phyloP scores from a whole-genome alignment of 225 moss, liverwort and hornwort species.

The Climacium dendroides region DNA sequence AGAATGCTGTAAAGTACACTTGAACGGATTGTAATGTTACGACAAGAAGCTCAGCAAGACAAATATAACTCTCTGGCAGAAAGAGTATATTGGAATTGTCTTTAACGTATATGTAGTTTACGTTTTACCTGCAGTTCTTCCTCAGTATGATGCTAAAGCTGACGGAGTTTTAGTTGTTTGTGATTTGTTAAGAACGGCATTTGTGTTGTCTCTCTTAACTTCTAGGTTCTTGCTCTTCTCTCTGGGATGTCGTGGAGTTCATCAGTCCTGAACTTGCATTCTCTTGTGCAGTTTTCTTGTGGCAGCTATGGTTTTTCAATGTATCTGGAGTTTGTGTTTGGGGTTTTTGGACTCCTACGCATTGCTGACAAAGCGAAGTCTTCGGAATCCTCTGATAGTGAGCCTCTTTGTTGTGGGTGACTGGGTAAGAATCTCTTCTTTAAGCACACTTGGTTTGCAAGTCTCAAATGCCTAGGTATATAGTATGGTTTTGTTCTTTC shows the following conservation, averaged over 20 bases:
- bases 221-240: background rate
- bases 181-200: background rate
- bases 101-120: background rate
- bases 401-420: constrained; percentile 75
- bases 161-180: background rate
- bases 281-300: constrained; percentile 60
- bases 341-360: constrained; percentile 58
- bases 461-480: background rate
- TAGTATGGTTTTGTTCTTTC: background rate
- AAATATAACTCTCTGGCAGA: background rate
- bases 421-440: constrained; percentile 41
- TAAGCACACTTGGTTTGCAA: background rate
- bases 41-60: background rate
- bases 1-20: background rate
- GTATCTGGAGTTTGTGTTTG: constrained; percentile 66
- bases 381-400: constrained; percentile 57
- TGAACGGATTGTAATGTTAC: background rate
- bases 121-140: background rate
- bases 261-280: background rate
- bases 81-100: background rate
- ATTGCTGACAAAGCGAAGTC: constrained; percentile 43
- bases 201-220: background rate
- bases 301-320: constrained; percentile 74
- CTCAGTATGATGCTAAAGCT: background rate
- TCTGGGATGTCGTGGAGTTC: background rate